A percentile compares a stretch with the other conserved stretches of the same genome.
phyloP scores from a whole-genome alignment of 1,139 yeast genomes.

The Zygosaccharomyces sapae region DNA sequence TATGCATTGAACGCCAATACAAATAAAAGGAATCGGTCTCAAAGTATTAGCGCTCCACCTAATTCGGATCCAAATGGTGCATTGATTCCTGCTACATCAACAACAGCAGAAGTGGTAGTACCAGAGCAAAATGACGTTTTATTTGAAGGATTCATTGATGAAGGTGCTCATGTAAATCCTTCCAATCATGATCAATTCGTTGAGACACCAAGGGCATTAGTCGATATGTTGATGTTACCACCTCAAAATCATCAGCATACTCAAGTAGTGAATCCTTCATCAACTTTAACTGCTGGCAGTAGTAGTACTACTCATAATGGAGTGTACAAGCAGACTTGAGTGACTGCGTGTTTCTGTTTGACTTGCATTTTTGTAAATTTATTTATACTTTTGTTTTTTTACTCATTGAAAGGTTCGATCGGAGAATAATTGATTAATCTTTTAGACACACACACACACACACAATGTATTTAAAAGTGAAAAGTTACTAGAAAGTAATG shows the following conservation, averaged over 20 bases:
- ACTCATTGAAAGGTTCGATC: not conserved
- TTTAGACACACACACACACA: no score
- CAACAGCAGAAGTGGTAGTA: not conserved
- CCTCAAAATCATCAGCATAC: slow-evolving; percentile 9
- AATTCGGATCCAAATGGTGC: not conserved
- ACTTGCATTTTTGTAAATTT: not conserved
- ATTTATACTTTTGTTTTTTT: not conserved
- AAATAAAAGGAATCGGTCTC: not conserved
- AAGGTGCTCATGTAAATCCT: slow-evolving; percentile 3
- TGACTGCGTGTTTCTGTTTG: not conserved
- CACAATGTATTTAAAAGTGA: no score
- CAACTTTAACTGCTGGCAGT: slow-evolving; percentile 1
- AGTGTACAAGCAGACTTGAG: not conserved
- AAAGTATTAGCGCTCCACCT: slow-evolving; percentile 2
- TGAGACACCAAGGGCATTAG: slow-evolving; percentile 22
- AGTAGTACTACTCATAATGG: not conserved
- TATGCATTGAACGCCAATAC: slow-evolving; percentile 1
- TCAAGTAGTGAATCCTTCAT: slow-evolving; percentile 1
- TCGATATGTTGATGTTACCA: slow-evolving; percentile 16
- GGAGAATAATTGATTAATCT: not conserved
- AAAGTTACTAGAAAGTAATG: not conserved
- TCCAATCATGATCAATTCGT: slow-evolving; percentile 15
- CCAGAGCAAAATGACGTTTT: not conserved
- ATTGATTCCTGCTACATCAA: not conserved
- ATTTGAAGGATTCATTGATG: not conserved